Base-by-base conservation (phyloP, 192 early-diverging fungal species). In the Coemansia sp. region DNA sequence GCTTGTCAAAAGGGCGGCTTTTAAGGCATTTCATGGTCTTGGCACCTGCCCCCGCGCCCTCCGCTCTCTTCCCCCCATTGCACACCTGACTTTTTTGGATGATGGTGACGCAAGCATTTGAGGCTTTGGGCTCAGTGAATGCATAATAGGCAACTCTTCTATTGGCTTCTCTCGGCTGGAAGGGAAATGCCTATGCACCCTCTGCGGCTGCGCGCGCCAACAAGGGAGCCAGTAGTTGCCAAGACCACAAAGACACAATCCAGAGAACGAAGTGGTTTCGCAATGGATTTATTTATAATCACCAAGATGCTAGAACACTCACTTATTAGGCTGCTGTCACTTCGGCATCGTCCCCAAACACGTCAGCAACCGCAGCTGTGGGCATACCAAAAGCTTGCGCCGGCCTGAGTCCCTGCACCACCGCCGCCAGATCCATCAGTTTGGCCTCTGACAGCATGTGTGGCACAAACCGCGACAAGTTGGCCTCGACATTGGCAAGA, bases 401-500 rank as follows among this genome's bases (percentile, higher is more conserved):
- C 3, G 24, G 55, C 29, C 27, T 16, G 12, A 59, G 31, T 6
- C 61, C 67, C 61, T 54, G 36, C 46, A 54, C 13, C 12, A 42
- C 52, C 13, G 65, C 69, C 7, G 40, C 46, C 46, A 66, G 55
- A 63, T 76, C 71, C 11, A 31, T 41, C 38, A 44, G 27, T 31
- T 55, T 64, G 31, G 63, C 74, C 65, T 76, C 68, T 3, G 70
- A 44, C 27, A 81, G 38, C 68, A 76, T 63, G 7, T 71, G 67
- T 24, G 74, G 74, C 29, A 76, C 36, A 55, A 76, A 70, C 27
- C 63, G 73, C 47, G 79, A 81, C 38, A 81, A 60, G 43, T 81
- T 73, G n/a, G 72, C 43, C n/a, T 81, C 79, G 47, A 75, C 61
- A 18, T 43, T 72, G 4, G 63, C 41, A 12, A 73, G 66, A 38